Conservation (phyloP, 306 rosid genomes). For the Prinsepia uniflora region DNA sequence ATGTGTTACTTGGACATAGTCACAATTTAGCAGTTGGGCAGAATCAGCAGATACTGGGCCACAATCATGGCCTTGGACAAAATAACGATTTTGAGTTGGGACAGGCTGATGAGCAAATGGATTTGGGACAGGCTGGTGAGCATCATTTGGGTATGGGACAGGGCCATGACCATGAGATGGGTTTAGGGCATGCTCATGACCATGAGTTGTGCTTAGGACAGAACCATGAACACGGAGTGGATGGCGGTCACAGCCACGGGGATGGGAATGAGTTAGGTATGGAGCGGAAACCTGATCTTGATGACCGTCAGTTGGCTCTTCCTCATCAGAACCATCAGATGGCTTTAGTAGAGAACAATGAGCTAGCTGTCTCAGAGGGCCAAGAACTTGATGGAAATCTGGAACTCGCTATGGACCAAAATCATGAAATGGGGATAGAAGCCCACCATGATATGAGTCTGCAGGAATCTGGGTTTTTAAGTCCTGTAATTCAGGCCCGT, state of each 20-base stretch:
- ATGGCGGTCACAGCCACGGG: conserved; percentile 49
- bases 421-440: conserved; percentile 58
- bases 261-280: conserved; percentile 50
- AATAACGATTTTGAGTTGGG: conserved; percentile 56
- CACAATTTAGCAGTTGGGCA: conserved; percentile 61
- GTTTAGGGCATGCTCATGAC: conserved; percentile 46
- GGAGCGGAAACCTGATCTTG: conserved; percentile 71
- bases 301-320: conserved; percentile 52
- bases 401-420: conserved; percentile 45
- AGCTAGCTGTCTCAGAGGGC: conserved; percentile 49
- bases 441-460: conserved; percentile 41
- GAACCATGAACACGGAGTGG: conserved; percentile 53
- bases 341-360: conserved; percentile 49
- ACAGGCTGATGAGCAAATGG: conserved; percentile 45
- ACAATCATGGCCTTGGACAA: conserved; percentile 53
- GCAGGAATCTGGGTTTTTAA: conserved; percentile 43
- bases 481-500: conserved; percentile 63
- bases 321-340: conserved; percentile 46
- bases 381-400: conserved; percentile 63
- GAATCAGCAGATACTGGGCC: conserved; percentile 64
- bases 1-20: conserved; percentile 65
- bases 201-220: conserved; percentile 56
- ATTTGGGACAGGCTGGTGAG: conserved; percentile 44
- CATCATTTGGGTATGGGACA: conserved; percentile 51
- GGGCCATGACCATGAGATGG: conserved; percentile 42